Evolutionary conservation across 306 rosid genomes (phyloP), one percentile per base, ranked within the genome.

Genomic region (Astragalus membranaceus): DNA sequence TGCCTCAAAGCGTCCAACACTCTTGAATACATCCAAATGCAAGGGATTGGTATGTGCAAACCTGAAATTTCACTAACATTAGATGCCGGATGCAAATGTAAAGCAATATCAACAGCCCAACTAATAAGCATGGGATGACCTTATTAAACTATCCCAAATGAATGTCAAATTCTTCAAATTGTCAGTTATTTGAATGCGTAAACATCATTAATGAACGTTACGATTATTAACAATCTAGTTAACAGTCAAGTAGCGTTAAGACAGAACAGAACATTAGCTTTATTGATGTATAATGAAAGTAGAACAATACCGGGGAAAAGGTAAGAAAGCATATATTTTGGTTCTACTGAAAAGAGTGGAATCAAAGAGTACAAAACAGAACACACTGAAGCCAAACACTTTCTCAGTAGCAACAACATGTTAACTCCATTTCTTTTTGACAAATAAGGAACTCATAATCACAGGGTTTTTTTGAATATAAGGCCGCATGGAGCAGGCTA

Each of bases 31-130:
- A 90, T 90, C 94, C 86, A 85, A 49, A 88, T 93, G 97, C 87
- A 93, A 80, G 10, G 98, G 98, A 79, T 93, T 93, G 75, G 98
- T 93, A 75, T 90, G 98, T 58, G 97, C 89, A 85, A 93, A 93
- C 97, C 98, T 93, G 96, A 58, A 79, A 80, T 46, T 37, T 26
- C 5, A 74, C 26, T 64, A 48, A 78, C 36, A 63, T 50, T 39
- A 78, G 64, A 41, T 76, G 72, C 44, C 65, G 42, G 63, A 54
- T 35, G 72, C 70, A 52, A 60, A 48, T 30, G 15, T 47, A 61
- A 7, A 23, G 55, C 17, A 47, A 47, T 13, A 55, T 46, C 48
- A 64, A 16, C 43, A 58, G 10, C 74, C 68, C 39, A 8, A 6
- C 60, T n/a, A 58, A 55, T 75, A 15, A 71, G 55, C 52, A 70